phyloP scores from a whole-genome alignment of 306 rosid species.

The Carpinus viminea region DNA sequence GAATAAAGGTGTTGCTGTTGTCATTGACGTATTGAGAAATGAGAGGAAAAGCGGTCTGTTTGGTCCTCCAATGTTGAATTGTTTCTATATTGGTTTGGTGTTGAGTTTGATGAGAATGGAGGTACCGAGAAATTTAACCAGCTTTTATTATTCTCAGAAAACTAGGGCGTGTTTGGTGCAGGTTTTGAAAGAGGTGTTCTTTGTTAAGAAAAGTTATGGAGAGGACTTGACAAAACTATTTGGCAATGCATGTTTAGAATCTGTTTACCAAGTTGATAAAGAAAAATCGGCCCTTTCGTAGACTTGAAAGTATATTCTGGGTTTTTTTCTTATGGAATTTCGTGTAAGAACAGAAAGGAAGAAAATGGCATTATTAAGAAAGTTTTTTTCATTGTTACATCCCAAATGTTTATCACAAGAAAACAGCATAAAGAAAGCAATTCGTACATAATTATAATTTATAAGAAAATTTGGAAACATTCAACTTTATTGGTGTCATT shows the following conservation, averaged over 20 bases:
- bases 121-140: conserved; percentile 18
- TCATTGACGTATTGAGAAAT: conserved; percentile 28
- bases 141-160: conserved; percentile 10
- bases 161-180: conserved; percentile 15
- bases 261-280: background rate
- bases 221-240: background rate
- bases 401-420: background rate
- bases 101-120: conserved; percentile 6
- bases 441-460: background rate
- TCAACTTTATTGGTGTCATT: background rate
- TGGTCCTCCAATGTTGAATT: conserved; percentile 16
- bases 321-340: conserved; percentile 1
- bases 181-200: conserved; percentile 2
- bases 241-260: conserved; percentile 11
- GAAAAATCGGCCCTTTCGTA: conserved; percentile 20
- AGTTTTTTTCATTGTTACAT: conserved; percentile 2
- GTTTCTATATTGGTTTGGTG: conserved; percentile 20
- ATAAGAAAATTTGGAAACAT: background rate
- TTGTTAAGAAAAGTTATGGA: conserved; percentile 7
- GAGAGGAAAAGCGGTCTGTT: conserved; percentile 4
- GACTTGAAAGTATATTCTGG: conserved; percentile 2
- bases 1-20: background rate
- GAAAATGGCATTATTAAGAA: background rate
- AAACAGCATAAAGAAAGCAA: background rate
- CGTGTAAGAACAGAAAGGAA: background rate